Evolutionary conservation across 352 stramenopile species (phyloP).

Genomic region (Saprolegnia diclina): DNA sequence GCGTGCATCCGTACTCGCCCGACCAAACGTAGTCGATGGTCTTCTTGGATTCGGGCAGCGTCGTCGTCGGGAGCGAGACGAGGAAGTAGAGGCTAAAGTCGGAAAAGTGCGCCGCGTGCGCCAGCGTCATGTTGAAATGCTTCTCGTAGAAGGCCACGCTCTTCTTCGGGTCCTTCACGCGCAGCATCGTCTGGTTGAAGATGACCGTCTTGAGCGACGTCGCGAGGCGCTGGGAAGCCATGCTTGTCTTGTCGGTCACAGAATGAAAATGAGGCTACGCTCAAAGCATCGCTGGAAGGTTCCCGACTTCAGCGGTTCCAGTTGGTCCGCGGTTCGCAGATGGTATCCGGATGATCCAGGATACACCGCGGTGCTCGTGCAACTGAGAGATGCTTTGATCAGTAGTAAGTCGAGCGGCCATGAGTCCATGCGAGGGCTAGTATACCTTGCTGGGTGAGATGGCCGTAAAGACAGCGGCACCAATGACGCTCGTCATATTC

Average conservation of each 20-base stretch:
- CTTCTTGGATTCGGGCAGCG: constrained; percentile 28
- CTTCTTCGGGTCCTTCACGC: constrained; percentile 31
- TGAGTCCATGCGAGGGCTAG: no score
- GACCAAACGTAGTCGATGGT: constrained; percentile 32
- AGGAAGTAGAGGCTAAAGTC: constrained; percentile 91
- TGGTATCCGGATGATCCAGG: no score
- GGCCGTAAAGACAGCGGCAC: no score
- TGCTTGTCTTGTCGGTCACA: neutral
- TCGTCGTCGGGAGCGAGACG: constrained; percentile 33
- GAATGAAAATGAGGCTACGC: constrained; percentile 27
- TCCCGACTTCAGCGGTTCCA: neutral
- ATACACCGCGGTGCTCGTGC: no score
- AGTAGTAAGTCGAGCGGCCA: no score
- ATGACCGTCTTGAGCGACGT: constrained; percentile 42
- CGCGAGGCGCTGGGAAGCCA: constrained; percentile 14
- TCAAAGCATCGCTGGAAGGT: constrained; percentile 27
- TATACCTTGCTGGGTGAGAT: no score
- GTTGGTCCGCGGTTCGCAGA: neutral
- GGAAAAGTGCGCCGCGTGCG: constrained; percentile 64
- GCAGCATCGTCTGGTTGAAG: constrained; percentile 43
- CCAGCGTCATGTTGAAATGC: constrained; percentile 75
- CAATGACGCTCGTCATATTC: no score
- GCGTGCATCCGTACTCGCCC: constrained; percentile 33
- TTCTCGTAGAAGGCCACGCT: constrained; percentile 36
- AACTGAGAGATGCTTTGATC: no score